These are phyloP conservation scores for Aplosporella prunicola DNA, from an alignment of 2,329 filamentous ascomycete species.

Conservation along the genomic window DNA sequence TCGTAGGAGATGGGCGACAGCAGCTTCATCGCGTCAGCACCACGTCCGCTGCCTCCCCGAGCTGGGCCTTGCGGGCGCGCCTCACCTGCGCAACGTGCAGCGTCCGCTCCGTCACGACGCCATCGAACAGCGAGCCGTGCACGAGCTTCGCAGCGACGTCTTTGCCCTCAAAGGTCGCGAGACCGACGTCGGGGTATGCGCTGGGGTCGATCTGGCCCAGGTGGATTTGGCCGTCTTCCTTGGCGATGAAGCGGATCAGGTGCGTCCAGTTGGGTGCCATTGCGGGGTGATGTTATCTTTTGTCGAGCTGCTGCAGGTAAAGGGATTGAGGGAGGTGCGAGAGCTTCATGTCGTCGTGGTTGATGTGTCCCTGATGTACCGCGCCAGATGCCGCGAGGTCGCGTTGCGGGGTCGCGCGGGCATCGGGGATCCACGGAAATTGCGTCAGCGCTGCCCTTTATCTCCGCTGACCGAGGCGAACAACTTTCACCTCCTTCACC, in stretches of 20 bases:
- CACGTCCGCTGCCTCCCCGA: not conserved
- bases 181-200: slow-evolving; percentile 26
- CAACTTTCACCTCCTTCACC: no score
- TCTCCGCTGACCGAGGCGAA: no score
- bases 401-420: no score
- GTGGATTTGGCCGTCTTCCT: slow-evolving; percentile 33
- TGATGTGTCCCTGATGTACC: no score
- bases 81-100: slow-evolving; percentile 20
- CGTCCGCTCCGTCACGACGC: slow-evolving; percentile 24
- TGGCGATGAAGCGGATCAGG: slow-evolving; percentile 34
- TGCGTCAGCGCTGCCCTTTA: no score
- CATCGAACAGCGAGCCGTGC: slow-evolving; percentile 27
- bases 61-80: not conserved
- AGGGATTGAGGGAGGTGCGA: no score
- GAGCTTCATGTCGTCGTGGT: no score
- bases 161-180: slow-evolving; percentile 25
- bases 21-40: not conserved
- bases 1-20: slow-evolving; percentile 27
- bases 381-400: no score
- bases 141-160: slow-evolving; percentile 26
- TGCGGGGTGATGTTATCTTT: no score
- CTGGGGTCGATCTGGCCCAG: slow-evolving; percentile 30
- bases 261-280: slow-evolving; percentile 27
- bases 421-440: no score
- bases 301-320: no score